Evolutionary conservation across 139 green algal species (phyloP).

Genomic region (Tetratostichococcus sp.): DNA sequence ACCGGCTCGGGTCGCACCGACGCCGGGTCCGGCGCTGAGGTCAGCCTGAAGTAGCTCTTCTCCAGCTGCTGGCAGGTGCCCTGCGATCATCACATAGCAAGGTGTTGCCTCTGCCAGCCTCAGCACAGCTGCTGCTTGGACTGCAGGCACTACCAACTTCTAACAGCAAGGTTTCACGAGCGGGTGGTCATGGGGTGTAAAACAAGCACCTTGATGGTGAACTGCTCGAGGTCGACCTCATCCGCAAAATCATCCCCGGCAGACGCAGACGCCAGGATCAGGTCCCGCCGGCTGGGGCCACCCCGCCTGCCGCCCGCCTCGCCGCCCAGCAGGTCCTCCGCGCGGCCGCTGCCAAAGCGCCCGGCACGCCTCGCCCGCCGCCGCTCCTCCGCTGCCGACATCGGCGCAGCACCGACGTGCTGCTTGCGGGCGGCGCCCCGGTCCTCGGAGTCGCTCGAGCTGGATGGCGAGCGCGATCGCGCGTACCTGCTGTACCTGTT

Average conservation of each 20-base stretch:
- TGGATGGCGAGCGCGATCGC: background rate
- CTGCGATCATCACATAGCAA: slow-evolving; percentile 37
- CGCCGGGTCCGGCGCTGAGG: slow-evolving; percentile 53
- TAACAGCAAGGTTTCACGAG: too few relatives aligned
- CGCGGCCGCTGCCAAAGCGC: slow-evolving; percentile 47
- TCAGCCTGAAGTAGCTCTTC: slow-evolving; percentile 89
- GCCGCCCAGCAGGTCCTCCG: slow-evolving; percentile 5
- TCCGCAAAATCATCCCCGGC: slow-evolving; percentile 8
- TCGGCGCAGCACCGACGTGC: background rate
- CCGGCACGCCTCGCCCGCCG: slow-evolving; percentile 28
- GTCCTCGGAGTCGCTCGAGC: background rate
- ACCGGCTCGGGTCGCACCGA: slow-evolving; percentile 69
- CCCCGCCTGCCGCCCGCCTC: background rate
- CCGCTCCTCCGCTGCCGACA: slow-evolving; percentile 22
- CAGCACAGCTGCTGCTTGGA: too few relatives aligned
- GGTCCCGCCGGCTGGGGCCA: background rate
- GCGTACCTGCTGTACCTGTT: slow-evolving; percentile 5
- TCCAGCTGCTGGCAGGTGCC: slow-evolving; percentile 71
- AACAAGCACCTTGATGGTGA: background rate
- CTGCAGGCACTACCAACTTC: too few relatives aligned
- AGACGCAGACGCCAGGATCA: background rate
- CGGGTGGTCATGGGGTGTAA: too few relatives aligned
- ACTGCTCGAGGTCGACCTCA: background rate
- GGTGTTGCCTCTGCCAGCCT: too few relatives aligned
- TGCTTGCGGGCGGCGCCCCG: background rate